Percentiles rank a stretch among this genome's conserved stretches.
These are phyloP conservation scores for Lichtheimia corymbifera DNA, from an alignment of 371 early-diverging fungal genomes.

Conservation along the genomic window DNA sequence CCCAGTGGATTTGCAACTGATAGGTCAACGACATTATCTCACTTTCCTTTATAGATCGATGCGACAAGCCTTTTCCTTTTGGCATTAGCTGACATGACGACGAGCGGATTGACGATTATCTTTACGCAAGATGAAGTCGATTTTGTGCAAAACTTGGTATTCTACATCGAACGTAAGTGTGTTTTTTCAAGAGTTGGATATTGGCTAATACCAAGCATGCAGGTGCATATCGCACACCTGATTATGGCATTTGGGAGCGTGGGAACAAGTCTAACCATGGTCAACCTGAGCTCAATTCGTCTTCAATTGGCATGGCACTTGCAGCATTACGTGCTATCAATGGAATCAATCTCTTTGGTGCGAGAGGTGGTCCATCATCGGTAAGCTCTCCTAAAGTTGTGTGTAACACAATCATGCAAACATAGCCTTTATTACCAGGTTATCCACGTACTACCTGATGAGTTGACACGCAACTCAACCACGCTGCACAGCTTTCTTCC, in stretches of 20 bases:
- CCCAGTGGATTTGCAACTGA: background rate
- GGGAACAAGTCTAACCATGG: conserved; percentile 92
- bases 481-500: conserved; percentile 85
- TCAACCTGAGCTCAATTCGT: conserved; percentile 84
- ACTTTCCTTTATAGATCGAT: conserved; percentile 57
- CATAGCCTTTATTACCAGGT: conserved; percentile 38
- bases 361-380: conserved; percentile 78
- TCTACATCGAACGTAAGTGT: conserved; percentile 79
- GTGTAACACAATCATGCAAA: conserved; percentile 4
- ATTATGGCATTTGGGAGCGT: conserved; percentile 92
- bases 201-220: background rate
- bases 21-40: background rate
- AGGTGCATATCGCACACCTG: conserved; percentile 77
- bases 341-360: conserved; percentile 85
- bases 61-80: conserved; percentile 84
- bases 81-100: conserved; percentile 85
- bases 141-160: conserved; percentile 89
- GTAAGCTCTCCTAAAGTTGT: conserved; percentile 40
- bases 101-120: conserved; percentile 75
- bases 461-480: conserved; percentile 82
- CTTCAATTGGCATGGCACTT: conserved; percentile 88
- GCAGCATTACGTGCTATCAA: conserved; percentile 89
- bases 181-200: background rate
- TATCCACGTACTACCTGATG: conserved; percentile 86
- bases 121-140: conserved; percentile 89